Conservation (phyloP, 2,329 filamentous ascomycete genomes). For the Colletotrichum sp. region DNA sequence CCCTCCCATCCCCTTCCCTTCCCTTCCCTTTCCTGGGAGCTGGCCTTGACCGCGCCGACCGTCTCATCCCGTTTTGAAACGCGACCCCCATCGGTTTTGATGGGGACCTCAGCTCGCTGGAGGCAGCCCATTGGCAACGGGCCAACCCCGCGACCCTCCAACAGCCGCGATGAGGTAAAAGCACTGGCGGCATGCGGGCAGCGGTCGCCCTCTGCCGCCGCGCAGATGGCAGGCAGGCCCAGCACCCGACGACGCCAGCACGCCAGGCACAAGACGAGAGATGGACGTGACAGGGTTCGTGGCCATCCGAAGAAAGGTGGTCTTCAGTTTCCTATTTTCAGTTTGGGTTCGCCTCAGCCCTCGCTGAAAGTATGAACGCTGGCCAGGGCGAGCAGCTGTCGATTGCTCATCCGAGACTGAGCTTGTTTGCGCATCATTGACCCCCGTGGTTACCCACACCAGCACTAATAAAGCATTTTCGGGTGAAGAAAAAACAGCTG, state of each 20-base stretch:
- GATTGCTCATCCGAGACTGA: not conserved
- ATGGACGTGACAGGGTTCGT: not conserved
- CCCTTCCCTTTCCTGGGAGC: not conserved
- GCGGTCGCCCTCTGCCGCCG: not conserved
- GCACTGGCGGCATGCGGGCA: not conserved
- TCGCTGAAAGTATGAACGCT: not conserved
- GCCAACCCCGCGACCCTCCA: constrained; percentile 4
- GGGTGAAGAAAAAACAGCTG: not conserved
- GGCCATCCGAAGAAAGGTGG: not conserved
- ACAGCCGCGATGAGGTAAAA: not conserved
- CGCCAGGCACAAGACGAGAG: not conserved
- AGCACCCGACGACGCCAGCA: not conserved
- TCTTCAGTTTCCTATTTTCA: not conserved
- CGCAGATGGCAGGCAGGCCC: not conserved
- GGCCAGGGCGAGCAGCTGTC: not conserved
- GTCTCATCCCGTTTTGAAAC: constrained; percentile 20
- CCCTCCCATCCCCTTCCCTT: too few species aligned
- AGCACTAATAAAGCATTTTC: not conserved
- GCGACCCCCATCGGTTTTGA: constrained; percentile 4
- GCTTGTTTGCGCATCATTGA: not conserved
- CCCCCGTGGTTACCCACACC: not conserved
- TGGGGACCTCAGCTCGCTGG: not conserved
- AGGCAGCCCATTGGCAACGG: constrained; percentile 17
- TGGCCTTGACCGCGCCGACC: constrained; percentile 18
- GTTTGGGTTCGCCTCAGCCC: not conserved